Conservation (phyloP, 345 rosid genomes). For the Rhodomyrtus tomentosa region DNA sequence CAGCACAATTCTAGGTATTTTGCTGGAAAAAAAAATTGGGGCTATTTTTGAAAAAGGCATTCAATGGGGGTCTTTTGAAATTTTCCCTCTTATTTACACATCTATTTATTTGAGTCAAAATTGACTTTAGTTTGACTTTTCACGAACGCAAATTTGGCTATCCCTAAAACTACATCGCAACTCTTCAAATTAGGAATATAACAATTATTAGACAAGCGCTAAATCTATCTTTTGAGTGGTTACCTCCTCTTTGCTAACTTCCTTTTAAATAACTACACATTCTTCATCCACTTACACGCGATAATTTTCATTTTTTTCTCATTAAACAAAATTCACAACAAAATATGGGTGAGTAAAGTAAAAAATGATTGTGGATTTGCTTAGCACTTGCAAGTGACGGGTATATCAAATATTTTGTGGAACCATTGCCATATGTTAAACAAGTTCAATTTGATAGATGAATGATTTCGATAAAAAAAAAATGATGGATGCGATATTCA, state of each 20-base stretch:
- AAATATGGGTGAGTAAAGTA: neutral
- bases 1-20: neutral
- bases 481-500: too few relatives aligned
- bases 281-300: neutral
- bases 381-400: neutral
- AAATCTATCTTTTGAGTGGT: neutral
- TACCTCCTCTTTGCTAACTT: neutral
- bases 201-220: neutral
- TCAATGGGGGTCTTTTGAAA: neutral
- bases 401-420: neutral
- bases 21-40: neutral
- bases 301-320: neutral
- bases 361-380: neutral
- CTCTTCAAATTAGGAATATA: neutral
- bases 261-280: neutral
- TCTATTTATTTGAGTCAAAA: neutral
- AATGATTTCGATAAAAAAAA: too few relatives aligned
- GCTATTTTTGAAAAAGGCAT: neutral
- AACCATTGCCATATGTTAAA: accelerated
- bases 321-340: neutral
- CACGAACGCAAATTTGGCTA: neutral
- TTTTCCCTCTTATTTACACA: neutral
- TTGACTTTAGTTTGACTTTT: neutral
- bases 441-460: accelerated
- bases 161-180: neutral